These are phyloP conservation scores for Entrophospora sp. DNA, from an alignment of 192 early-diverging fungal species.

Conservation along the genomic window DNA sequence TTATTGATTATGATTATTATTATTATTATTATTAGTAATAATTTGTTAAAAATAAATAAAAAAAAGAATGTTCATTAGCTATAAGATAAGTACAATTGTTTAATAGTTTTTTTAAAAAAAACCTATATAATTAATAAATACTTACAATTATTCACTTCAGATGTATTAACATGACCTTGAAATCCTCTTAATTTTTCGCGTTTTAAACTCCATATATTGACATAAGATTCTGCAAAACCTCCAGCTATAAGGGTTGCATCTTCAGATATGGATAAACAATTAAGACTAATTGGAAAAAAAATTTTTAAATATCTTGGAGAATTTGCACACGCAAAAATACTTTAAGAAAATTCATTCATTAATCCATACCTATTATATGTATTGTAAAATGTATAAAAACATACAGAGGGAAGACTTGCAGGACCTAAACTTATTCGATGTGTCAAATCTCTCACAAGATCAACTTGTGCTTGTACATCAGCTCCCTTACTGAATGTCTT, in stretches of 20 bases:
- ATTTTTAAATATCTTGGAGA: background rate
- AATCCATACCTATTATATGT: constrained; percentile 53
- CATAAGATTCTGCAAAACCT: constrained; percentile 91
- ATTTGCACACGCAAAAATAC: background rate
- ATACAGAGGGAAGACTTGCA: constrained; percentile 73
- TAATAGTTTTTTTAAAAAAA: constrained; percentile 3
- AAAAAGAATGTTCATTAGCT: too few species aligned
- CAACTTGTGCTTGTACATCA: constrained; percentile 74
- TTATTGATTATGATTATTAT: too few species aligned
- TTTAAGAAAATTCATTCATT: background rate
- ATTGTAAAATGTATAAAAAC: constrained; percentile 96
- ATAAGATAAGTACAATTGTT: background rate
- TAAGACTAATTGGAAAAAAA: constrained; percentile 52
- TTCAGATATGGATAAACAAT: constrained; percentile 74
- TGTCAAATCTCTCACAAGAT: constrained; percentile 63
- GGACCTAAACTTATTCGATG: constrained; percentile 62
- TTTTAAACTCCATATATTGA: constrained; percentile 88
- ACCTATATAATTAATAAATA: background rate
- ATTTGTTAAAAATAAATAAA: too few species aligned
- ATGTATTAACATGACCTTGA: constrained; percentile 49
- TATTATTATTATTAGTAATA: too few species aligned
- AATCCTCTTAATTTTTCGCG: constrained; percentile 62
- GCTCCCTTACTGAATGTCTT: constrained; percentile 52
- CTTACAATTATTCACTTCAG: constrained; percentile 44
- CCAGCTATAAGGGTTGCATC: constrained; percentile 75